Conservation (phyloP, 2,329 filamentous ascomycete species). For the Microcyclosporella mali region DNA sequence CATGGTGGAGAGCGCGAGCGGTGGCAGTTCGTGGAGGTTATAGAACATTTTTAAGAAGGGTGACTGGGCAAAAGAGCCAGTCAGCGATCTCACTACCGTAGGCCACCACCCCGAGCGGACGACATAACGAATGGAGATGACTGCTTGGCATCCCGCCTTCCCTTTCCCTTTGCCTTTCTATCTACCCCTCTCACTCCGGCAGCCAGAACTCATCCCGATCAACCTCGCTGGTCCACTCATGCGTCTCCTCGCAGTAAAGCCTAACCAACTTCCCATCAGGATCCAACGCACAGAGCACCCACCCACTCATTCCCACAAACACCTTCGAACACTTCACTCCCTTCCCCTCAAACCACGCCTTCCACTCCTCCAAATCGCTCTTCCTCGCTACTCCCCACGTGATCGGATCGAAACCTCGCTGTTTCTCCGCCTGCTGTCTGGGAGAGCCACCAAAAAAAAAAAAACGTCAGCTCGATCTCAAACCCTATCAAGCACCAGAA, state of each 20-base stretch:
- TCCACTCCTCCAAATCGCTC: background rate
- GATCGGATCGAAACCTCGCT: too few species aligned
- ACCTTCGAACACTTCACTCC: background rate
- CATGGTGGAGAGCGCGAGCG: conserved; percentile 24
- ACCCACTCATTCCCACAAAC: background rate
- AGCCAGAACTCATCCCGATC: conserved; percentile 1
- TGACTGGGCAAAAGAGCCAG: too few species aligned
- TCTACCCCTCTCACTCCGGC: background rate
- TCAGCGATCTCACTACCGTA: too few species aligned
- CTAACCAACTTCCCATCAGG: background rate
- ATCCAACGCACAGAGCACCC: background rate
- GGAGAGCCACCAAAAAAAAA: too few species aligned
- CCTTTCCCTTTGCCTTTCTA: too few species aligned
- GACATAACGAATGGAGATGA: background rate
- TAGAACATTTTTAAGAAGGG: too few species aligned
- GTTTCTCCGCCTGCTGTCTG: too few species aligned
- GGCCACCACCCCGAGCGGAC: too few species aligned
- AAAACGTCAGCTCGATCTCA: too few species aligned
- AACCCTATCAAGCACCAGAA: too few species aligned
- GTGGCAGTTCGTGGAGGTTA: conserved; percentile 25
- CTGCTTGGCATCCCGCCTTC: background rate
- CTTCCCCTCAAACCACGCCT: background rate
- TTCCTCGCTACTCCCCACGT: background rate
- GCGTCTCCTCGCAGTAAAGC: background rate
- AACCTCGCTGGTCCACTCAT: background rate